Percentiles rank a stretch among this genome's conserved stretches.
Conservation (phyloP, 2,329 filamentous ascomycete species). For the Aschersonia sp. region DNA sequence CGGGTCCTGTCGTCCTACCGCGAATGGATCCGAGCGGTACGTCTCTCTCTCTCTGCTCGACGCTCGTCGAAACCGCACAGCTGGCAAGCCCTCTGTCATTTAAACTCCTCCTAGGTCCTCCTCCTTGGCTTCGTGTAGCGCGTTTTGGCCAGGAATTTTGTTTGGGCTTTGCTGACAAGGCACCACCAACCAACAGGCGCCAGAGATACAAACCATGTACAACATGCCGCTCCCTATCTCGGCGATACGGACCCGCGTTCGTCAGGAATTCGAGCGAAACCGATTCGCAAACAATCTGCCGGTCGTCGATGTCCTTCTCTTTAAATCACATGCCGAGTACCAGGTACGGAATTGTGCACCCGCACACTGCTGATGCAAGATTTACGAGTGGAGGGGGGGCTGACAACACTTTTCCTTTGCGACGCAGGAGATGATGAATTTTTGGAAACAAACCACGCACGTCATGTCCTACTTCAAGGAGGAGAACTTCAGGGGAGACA, state of each 20-base stretch:
- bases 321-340: conserved; percentile 84
- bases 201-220: conserved; percentile 97
- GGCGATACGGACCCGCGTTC: conserved; percentile 77
- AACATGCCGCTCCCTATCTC: conserved; percentile 79
- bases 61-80: neutral
- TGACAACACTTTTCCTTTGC: neutral
- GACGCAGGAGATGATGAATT: conserved; percentile 87
- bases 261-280: conserved; percentile 93
- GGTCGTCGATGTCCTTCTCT: conserved; percentile 77
- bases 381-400: neutral
- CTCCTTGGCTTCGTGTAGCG: neutral
- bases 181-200: conserved; percentile 50
- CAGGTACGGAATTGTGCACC: conserved; percentile 45
- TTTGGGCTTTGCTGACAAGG: conserved; percentile 3
- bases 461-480: conserved; percentile 93
- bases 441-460: conserved; percentile 94
- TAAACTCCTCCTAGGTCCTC: neutral
- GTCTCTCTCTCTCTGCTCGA: conserved; percentile 23
- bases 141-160: too few relatives aligned
- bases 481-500: conserved; percentile 62
- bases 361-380: conserved; percentile 17
- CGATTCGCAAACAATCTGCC: conserved; percentile 81
- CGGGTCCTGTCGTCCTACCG: conserved; percentile 83
- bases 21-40: conserved; percentile 90
- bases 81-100: too few relatives aligned